phyloP scores from a whole-genome alignment of 2,329 filamentous ascomycete genomes.

The Graphilbum ipis-grandicollis region DNA sequence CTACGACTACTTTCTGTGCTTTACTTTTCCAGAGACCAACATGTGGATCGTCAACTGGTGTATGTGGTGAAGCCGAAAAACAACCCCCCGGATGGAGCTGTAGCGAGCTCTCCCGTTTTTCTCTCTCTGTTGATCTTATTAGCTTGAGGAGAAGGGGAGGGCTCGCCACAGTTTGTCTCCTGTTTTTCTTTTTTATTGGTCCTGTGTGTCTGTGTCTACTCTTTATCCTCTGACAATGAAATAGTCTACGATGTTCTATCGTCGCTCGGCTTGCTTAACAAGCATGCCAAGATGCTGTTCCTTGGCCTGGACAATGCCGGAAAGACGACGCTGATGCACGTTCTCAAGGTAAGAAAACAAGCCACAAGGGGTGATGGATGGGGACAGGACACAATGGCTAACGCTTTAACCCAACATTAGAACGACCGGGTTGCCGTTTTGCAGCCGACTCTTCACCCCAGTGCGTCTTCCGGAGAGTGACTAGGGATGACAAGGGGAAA shows the following conservation, averaged over 20 bases:
- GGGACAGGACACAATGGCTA: too few relatives aligned
- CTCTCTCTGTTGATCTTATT: too few relatives aligned
- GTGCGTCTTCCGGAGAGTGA: too few relatives aligned
- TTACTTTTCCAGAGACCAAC: not conserved
- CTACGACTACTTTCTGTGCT: not conserved
- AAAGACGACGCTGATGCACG: conserved; percentile 86
- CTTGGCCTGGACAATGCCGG: conserved; percentile 87
- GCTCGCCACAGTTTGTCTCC: too few relatives aligned
- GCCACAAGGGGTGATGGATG: too few relatives aligned
- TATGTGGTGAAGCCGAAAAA: too few relatives aligned
- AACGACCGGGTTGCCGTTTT: conserved; percentile 87
- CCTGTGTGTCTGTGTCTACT: conserved; percentile 7
- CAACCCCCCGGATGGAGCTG: too few relatives aligned
- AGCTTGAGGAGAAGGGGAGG: too few relatives aligned
- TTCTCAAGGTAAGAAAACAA: conserved; percentile 82
- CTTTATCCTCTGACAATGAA: not conserved
- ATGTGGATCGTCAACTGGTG: conserved; percentile 98
- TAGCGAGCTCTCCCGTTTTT: too few relatives aligned
- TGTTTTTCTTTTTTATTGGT: too few relatives aligned
- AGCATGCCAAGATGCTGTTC: conserved; percentile 90
- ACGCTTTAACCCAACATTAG: too few relatives aligned
- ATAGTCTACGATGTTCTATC: conserved; percentile 80
- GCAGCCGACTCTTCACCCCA: conserved; percentile 80
- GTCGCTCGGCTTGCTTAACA: conserved; percentile 77
- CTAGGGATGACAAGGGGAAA: too few relatives aligned